These are phyloP conservation scores for Fomitopsis serialis DNA, from an alignment of 768 basidiomycete genomes.

Conservation along the genomic window DNA sequence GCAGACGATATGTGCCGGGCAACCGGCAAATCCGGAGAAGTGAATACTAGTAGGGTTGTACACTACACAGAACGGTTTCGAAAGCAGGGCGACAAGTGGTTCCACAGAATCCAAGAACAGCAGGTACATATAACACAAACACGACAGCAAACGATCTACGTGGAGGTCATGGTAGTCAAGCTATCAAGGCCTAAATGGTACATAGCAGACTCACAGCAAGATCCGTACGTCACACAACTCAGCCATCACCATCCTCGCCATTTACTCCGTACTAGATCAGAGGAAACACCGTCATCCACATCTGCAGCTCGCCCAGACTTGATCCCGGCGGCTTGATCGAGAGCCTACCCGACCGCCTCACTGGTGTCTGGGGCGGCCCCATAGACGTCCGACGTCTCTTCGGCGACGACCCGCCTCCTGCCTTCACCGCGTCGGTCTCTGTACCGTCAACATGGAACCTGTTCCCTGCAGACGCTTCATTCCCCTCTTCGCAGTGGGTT, in stretches of 20 bases:
- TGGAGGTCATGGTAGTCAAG: background rate
- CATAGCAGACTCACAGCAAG: background rate
- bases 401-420: background rate
- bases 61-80: too few species aligned
- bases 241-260: background rate
- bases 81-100: too few species aligned
- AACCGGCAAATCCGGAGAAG: too few species aligned
- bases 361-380: background rate
- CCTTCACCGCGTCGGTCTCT: background rate
- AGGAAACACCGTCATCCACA: background rate
- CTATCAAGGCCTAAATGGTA: too few species aligned
- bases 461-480: background rate
- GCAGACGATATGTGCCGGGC: too few species aligned
- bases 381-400: background rate
- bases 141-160: background rate
- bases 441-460: background rate
- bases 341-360: background rate
- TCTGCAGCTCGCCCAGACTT: background rate
- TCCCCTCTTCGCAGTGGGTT: conserved; percentile 2
- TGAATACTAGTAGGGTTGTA: too few species aligned
- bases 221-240: background rate
- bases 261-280: background rate
- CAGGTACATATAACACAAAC: background rate
- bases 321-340: background rate
- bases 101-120: too few species aligned